Base-by-base conservation (phyloP, 108 stramenopile species). In the Skeletonema grethae region DNA sequence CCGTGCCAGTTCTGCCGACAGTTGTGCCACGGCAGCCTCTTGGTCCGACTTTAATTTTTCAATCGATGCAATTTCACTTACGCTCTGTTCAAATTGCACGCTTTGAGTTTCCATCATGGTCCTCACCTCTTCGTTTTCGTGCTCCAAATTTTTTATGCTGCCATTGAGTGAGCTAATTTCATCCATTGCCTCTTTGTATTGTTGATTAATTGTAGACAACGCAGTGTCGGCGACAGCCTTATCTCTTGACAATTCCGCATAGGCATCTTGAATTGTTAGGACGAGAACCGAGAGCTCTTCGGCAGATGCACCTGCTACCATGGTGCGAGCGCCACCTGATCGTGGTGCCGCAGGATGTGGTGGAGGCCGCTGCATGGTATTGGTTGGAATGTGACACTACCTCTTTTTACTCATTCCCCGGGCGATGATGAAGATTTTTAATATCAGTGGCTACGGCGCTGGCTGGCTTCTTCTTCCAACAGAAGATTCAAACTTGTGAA, bases 281-380 rank as follows among this genome's bases (percentile, higher is more conserved):
- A 80, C 79, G 56, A 80, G 79, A 46, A 80, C 79, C 36, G 79
- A 80, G 46, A 80, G 79, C 28, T 80, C 79, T 45, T 80, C 66
- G 57, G 79, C 67, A 32, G 79, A 73, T 12, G 79, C 79, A 57
- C 73, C 73, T 46, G 73, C 79, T 22, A 80, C 72, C 79, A 80
- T 73, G 24, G 41, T 63, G 57, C 48, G 11, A 28, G 70, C 12
- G 22, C 34, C 43, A 24, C 57, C 57, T 6, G 72, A 73, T 56
- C 72, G 72, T 7, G 72, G 63, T 24, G 72, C 56, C n/a, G 53
- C 12, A 13, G 41, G 64, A 35, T 36, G 59, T 45, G 57, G 45
- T 28, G 63, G 53, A 9, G 50, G 50, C 50, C 22, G 50, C 20
- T 53, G 50, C 50, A 53, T 53, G 8, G 38, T 43, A n/a, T 43